Evolutionary conservation across 2,329 filamentous ascomycete genomes (phyloP), one percentile per base, ranked within the genome.

Genomic region (Orbilia brochopaga): DNA sequence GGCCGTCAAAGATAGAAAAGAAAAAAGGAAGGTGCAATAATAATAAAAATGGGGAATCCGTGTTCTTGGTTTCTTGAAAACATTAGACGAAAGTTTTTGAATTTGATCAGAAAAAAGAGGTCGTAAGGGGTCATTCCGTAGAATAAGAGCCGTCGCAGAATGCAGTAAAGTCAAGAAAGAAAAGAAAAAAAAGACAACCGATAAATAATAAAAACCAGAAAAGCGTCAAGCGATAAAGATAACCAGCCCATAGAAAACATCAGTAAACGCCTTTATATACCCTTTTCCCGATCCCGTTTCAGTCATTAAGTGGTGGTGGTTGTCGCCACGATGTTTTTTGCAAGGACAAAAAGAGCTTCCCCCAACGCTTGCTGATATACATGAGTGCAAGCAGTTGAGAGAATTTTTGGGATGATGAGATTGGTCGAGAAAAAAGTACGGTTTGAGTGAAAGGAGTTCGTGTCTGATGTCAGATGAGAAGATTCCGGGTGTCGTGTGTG

Each of bases 231-330:
- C 35, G 30, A n/a, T n/a, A 35, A 62, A 63, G 59, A 69, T 69
- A 76, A 56, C 69, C 73, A 59, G 69, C 59, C 56, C 73, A 64
- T 61, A 19, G 17, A 19, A 50, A 50, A 75, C 73, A 69, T 48
- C 56, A 74, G 67, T 59, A 60, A 73, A 65, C 70, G 73, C 69
- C 55, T 58, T 44, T 64, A 65, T 64, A 72, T 75, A 69, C 80
- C 82, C 85, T 86, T 85, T 84, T 64, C 59, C 63, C 59, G 70
- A 67, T 55, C 52, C 65, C 51, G 44, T 66, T 50, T 48, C 69
- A 62, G 58, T 69, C 72, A 69, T 65, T 66, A 65, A 69, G 64
- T 63, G 73, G 44, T 42, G 59, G n/a, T n/a, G n/a, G n/a, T 63
- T 61, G 64, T 69, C 64, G 63, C 67, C 66, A 69, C 55, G 51